Base-by-base conservation (phyloP, 163 green algal species). In the Chlamydomonas reinhardtii region DNA sequence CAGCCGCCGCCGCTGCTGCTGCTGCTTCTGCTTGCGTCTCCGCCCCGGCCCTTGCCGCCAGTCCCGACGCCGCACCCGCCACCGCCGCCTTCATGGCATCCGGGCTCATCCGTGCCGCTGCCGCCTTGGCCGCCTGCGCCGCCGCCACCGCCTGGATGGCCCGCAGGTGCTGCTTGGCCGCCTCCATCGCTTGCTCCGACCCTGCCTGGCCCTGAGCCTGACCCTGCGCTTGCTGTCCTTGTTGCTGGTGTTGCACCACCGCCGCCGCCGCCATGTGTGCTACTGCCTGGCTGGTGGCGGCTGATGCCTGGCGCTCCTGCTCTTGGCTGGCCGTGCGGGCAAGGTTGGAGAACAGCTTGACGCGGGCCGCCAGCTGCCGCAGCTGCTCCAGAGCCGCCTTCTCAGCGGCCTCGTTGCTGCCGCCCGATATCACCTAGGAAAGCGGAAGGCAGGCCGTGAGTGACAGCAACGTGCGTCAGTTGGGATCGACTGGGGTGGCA, bases 341-440 rank as follows among this genome's bases (percentile, higher is more conserved):
- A 4, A 78, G 32, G 12, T 35, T 56, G 1, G 79, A 34, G 52
- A 52, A 85, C 68, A 78, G 77, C 34, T 77, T 77, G 68, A 78
- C 24, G 29, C 68, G 69, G 1, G 25, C 31, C 32, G 77, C 52
- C 52, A 85, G 68, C 14, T 16, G 20, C 19, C 79, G 68, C 19
- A 85, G 71, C 14, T 71, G 24, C 34, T 85, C 79, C 29, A 85
- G 43, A 20, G 79, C 68, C 34, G 54, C 48, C 43, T 74, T 74
- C 69, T 85, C 79, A 25, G 68, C 68, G 11, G 68, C 79, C 14
- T 85, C 79, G 52, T 85, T 54, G 25, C 32, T 52, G 2, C 68
- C 79, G 48, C 61, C 17, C 5, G 64, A 77, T 0, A 71, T 25
- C 29, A 71, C 15, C 14, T 19, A 3, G 11, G 25, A 70, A 24